Base-by-base conservation (phyloP, 2,329 filamentous ascomycete species). In the Phoma sp. region DNA sequence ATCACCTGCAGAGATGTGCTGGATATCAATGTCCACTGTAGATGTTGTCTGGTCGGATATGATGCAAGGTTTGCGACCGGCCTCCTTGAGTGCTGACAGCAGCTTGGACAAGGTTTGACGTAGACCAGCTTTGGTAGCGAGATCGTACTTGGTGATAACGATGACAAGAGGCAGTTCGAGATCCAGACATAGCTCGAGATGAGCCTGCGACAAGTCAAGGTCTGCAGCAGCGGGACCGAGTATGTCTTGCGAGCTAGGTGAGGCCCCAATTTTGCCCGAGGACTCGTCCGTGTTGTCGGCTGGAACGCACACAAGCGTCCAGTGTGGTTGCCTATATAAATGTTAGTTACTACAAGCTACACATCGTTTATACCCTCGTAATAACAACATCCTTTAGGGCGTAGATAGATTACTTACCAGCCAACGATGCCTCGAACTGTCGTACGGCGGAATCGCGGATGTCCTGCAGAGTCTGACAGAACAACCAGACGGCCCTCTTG, bases 371-470 rank as follows among this genome's bases (percentile, higher is more conserved):
- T 25, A 25, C 9, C 23, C 23, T 25, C 23, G 9, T 9, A 25
- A 25, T 25, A 5, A 25, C 23, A 25, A 25, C 9, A 25, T 25
- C 9, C 23, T 43, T 17, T 18, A 5, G 28, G 11, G 25, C 20
- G 4, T 30, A 14, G 34, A 9, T 10, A 33, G 18, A 38, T 12
- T 9, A 57, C 65, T 62, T 52, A 66, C 93, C 95, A 98, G 38
- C 93, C 95, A 59, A 99, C 84, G n/a, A 99, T 80, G 0, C 93
- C 92, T 55, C 93, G 86, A 47, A 98, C 81, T 2, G 92, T 93
- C 5, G 93, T 98, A 50, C 95, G 87, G 40, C 92, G 85, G 74
- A 95, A 99, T 37, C 92, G 87, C 30, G 93, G 89, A 60, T 96
- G 91, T 0, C 95, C 95, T 14, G 93, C 93, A 38, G 93, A 96